Percentiles rank a stretch among this genome's conserved stretches.
Conservation (phyloP, 176 grass and related monocot species). For the Avena insularis region DNA sequence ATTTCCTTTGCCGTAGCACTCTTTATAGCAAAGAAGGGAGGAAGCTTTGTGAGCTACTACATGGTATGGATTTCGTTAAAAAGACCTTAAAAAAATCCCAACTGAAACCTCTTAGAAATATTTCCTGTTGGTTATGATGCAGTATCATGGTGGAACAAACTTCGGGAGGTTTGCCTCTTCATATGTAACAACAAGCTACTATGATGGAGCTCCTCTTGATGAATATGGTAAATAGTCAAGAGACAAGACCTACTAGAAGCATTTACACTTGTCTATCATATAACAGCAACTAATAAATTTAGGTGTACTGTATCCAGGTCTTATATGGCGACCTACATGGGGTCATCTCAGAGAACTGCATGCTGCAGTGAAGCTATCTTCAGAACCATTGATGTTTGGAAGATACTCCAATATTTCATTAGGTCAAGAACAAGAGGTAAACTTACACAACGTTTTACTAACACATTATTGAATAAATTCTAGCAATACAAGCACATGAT, state of each 20-base stretch:
- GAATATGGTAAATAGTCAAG: conserved; percentile 72
- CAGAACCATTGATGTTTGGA: conserved; percentile 71
- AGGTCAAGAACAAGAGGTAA: conserved; percentile 81
- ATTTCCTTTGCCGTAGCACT: conserved; percentile 74
- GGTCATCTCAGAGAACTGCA: conserved; percentile 89
- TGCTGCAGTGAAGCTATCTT: conserved; percentile 64
- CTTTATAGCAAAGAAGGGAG: conserved; percentile 81
- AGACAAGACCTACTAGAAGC: not conserved
- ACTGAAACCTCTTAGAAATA: not conserved
- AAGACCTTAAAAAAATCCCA: not conserved
- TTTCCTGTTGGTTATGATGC: conserved; percentile 31
- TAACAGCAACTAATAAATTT: not conserved
- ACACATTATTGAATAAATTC: conserved; percentile 15
- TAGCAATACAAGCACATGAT: conserved; percentile 27
- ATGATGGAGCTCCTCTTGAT: conserved; percentile 93
- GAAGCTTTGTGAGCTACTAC: conserved; percentile 98
- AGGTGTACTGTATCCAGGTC: conserved; percentile 48
- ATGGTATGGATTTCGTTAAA: conserved; percentile 58
- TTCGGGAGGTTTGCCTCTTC: conserved; percentile 88
- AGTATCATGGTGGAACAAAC: conserved; percentile 98
- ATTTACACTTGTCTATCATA: not conserved
- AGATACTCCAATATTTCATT: conserved; percentile 68
- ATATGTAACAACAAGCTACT: conserved; percentile 84
- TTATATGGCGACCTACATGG: conserved; percentile 94
- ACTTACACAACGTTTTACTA: not conserved